Base-by-base conservation (phyloP, 768 basidiomycete species). In the Tricholoma sp. region DNA sequence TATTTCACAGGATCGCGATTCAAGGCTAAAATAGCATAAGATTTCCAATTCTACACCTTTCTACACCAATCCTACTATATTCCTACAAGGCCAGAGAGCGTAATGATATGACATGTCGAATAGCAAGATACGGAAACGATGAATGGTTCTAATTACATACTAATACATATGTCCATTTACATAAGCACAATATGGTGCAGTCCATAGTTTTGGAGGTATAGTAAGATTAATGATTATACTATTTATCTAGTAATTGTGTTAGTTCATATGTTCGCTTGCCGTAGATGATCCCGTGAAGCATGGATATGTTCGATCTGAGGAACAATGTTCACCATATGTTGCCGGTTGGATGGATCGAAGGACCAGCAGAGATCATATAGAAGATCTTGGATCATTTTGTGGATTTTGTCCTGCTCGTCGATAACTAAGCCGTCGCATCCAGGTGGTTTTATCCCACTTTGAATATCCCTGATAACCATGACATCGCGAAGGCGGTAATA, bases 361-460 rank as follows among this genome's bases (percentile, higher is more conserved):
- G 52, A 57, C 61, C 61, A 61, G 33, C 61, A 61, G 29, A 9
- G 29, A 18, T 37, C 13, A 36, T 61, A 36, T 1, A 61, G 37
- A 9, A 61, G 7, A 5, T n/a, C 28, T 12, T 54, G 37, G 5
- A 61, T 32, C 7, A 12, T 32, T 8, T 17, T 41, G n/a, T 6
- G 15, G 41, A 41, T 17, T 8, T 3, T 17, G n/a, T 17, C n/a
- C n/a, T 17, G n/a, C 1, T 12, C 5, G 37, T 59, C 17, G 1
- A 48, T 41, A 10, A 13, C 5, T 12, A 49, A 9, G 0, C 61
- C 54, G 20, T 36, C 53, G 7, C 55, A 55, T 17, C 58, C 61
- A 7, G 58, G 34, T 18, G 61, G 61, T n/a, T 57, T 61, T 20
- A 59, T 57, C 2, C 50, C 56, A 11, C 34, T 52, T 41, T 53